phyloP scores from a whole-genome alignment of 495 filamentous ascomycete genomes.

The Trichoderma erinaceum region DNA sequence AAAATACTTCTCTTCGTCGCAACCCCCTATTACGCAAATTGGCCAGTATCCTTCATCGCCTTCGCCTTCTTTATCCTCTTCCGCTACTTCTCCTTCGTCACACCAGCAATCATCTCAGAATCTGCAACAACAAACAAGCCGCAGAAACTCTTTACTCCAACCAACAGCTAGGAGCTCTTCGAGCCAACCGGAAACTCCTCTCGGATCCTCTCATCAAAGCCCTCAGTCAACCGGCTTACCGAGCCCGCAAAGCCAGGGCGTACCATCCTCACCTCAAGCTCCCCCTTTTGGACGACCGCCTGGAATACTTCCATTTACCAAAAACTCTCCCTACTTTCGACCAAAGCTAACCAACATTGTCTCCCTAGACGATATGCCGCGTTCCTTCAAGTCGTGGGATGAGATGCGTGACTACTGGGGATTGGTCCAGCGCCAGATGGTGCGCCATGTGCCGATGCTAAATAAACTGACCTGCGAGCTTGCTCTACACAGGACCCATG shows the following conservation, averaged over 20 bases:
- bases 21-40: neutral
- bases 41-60: neutral
- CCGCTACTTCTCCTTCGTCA: neutral
- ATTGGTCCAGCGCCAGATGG: constrained; percentile 15
- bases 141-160: neutral
- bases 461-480: neutral
- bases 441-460: constrained; percentile 10
- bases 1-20: constrained; percentile 9
- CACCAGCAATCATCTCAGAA: neutral
- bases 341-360: constrained; percentile 12
- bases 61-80: neutral
- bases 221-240: constrained; percentile 5
- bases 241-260: constrained; percentile 7
- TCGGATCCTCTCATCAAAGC: neutral
- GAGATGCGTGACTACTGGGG: constrained; percentile 12
- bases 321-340: constrained; percentile 14
- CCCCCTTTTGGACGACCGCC: constrained; percentile 8
- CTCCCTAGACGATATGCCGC: constrained; percentile 11
- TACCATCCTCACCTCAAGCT: neutral
- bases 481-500: neutral
- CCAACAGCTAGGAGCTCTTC: neutral
- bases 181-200: constrained; percentile 5
- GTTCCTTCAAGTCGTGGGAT: neutral
- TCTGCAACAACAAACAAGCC: neutral
- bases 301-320: constrained; percentile 9